Percentiles rank a stretch among this genome's conserved stretches.
Evolutionary conservation across 2,329 filamentous ascomycete species (phyloP).

Genomic region (Fusarium hostae): DNA sequence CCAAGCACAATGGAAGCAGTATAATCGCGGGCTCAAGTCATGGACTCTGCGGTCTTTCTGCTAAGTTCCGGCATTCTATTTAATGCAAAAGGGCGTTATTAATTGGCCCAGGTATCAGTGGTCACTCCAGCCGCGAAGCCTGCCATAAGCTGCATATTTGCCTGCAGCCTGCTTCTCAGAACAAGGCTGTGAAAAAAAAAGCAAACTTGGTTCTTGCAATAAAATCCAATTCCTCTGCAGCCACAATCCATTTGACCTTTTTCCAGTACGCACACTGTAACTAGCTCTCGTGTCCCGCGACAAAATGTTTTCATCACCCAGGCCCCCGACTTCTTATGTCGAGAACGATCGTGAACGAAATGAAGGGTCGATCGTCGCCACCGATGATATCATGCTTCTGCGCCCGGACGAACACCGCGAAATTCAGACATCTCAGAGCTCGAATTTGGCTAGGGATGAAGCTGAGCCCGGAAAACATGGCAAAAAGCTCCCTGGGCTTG

Average conservation of each 20-base stretch:
- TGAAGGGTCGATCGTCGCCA: background rate
- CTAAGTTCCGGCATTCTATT: background rate
- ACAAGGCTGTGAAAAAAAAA: background rate
- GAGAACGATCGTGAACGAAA: background rate
- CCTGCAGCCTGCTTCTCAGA: background rate
- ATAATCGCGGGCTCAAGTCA: background rate
- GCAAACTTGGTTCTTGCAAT: background rate
- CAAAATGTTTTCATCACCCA: background rate
- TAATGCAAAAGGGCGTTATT: background rate
- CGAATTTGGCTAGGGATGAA: rapidly evolving
- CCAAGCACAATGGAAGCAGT: background rate
- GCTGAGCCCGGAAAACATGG: rapidly evolving
- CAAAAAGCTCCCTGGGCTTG: rapidly evolving
- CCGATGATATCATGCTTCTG: background rate
- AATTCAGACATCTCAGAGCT: background rate
- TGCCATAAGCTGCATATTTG: background rate
- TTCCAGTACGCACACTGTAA: no score
- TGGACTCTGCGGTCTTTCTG: background rate
- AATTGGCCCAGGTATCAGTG: background rate
- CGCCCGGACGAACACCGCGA: background rate
- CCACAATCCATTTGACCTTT: rapidly evolving
- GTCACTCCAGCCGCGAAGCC: background rate
- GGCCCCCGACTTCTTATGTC: rapidly evolving
- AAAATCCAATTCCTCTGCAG: rapidly evolving
- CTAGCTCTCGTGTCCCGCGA: background rate